Evolutionary conservation across 192 early-diverging fungal genomes (phyloP).

Genomic region (Rhizophagus clarus): DNA sequence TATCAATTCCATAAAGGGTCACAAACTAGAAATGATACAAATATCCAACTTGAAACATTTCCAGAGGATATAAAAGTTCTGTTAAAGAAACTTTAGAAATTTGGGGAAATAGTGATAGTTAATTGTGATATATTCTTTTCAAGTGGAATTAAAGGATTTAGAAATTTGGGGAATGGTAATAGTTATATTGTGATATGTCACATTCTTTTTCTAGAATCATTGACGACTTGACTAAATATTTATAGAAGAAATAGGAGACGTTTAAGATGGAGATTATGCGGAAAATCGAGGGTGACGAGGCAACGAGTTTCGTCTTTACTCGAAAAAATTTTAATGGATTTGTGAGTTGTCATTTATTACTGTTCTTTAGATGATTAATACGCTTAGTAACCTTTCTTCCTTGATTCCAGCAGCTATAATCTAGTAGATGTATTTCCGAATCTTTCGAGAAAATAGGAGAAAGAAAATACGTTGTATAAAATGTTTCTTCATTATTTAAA

Average conservation of each 20-base stretch:
- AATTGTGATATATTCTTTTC: no score
- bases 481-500: slow-evolving; percentile 30
- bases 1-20: no score
- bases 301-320: slow-evolving; percentile 20
- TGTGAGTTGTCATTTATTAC: slow-evolving; percentile 13
- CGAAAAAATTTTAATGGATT: slow-evolving; percentile 28
- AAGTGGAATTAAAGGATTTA: no score
- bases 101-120: no score
- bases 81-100: no score
- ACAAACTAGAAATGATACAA: no score
- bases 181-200: no score
- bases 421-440: slow-evolving; percentile 20
- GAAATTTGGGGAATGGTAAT: no score
- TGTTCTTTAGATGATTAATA: not conserved
- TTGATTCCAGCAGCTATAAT: slow-evolving; percentile 17
- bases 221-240: no score
- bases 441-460: slow-evolving; percentile 23
- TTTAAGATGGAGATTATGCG: slow-evolving; percentile 27
- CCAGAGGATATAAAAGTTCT: no score
- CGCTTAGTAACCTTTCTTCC: not conserved
- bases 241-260: slow-evolving; percentile 22
- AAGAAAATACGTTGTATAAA: slow-evolving; percentile 29
- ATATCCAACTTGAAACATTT: no score
- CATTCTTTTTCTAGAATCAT: no score
- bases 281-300: slow-evolving; percentile 21